Conservation (phyloP, 345 rosid species). For the Schrenkiella parvula region DNA sequence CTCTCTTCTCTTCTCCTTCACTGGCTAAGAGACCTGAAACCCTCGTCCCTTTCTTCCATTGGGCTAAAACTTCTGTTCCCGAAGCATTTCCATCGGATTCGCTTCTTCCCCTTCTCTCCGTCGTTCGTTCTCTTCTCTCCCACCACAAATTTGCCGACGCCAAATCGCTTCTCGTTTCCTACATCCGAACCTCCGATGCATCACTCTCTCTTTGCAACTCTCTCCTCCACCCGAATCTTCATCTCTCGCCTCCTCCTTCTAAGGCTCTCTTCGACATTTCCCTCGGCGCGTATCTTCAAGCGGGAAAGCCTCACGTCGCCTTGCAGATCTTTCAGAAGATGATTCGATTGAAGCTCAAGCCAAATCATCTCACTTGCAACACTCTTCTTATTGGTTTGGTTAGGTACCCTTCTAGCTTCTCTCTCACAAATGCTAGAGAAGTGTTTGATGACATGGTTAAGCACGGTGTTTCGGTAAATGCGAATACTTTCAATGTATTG, state of each 20-base stretch:
- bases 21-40: constrained; percentile 41
- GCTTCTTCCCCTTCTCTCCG: constrained; percentile 56
- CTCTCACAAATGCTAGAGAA: constrained; percentile 43
- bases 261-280: constrained; percentile 56
- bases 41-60: constrained; percentile 57
- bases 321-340: constrained; percentile 60
- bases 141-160: constrained; percentile 63
- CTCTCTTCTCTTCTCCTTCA: constrained; percentile 50
- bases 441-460: constrained; percentile 50
- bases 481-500: constrained; percentile 58
- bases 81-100: constrained; percentile 30
- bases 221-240: constrained; percentile 43
- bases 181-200: constrained; percentile 47
- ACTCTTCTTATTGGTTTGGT: constrained; percentile 62
- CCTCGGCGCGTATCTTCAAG: constrained; percentile 53
- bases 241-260: constrained; percentile 30
- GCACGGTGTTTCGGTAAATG: constrained; percentile 47
- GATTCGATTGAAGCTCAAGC: constrained; percentile 51
- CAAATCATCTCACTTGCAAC: constrained; percentile 66
- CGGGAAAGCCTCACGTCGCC: constrained; percentile 62
- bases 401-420: constrained; percentile 58
- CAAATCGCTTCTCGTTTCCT: constrained; percentile 53
- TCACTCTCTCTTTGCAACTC: constrained; percentile 43
- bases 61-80: constrained; percentile 47
- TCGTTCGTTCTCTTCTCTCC: constrained; percentile 51